Conservation (phyloP, 2,329 filamentous ascomycete genomes). For the Rutstroemia sp. region DNA sequence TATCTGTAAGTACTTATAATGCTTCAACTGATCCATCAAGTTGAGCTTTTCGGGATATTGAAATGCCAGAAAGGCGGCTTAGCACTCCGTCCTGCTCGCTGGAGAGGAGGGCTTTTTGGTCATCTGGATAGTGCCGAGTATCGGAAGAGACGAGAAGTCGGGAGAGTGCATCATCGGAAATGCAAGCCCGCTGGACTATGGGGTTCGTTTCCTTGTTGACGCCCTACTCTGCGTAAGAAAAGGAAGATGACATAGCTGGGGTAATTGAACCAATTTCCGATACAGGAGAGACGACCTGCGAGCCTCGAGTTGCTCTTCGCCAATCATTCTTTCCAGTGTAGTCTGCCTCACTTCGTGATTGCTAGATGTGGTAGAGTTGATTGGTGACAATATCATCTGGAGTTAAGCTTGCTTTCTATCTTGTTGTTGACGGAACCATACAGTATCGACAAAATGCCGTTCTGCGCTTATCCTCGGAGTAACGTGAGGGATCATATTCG, state of each 20-base stretch:
- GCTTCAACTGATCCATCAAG: neutral
- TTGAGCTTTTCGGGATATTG: neutral
- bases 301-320: neutral
- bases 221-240: neutral
- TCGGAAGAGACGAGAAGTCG: neutral
- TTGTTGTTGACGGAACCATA: no score
- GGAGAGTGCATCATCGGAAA: neutral
- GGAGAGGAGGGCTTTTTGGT: neutral
- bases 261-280: neutral
- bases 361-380: neutral
- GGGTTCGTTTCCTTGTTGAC: neutral
- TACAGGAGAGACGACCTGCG: neutral
- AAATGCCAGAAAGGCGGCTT: neutral
- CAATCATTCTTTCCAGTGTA: neutral
- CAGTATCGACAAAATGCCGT: no score
- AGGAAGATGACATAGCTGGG: neutral
- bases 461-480: no score
- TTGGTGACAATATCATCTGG: neutral
- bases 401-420: neutral
- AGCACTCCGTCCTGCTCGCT: neutral
- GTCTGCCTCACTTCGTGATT: neutral
- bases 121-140: neutral
- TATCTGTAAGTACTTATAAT: no score
- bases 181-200: neutral
- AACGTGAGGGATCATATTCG: no score